Percentiles rank a stretch among this genome's conserved stretches.
These are phyloP conservation scores for Phallus indusiatus DNA, from an alignment of 768 basidiomycete species.

Conservation along the genomic window DNA sequence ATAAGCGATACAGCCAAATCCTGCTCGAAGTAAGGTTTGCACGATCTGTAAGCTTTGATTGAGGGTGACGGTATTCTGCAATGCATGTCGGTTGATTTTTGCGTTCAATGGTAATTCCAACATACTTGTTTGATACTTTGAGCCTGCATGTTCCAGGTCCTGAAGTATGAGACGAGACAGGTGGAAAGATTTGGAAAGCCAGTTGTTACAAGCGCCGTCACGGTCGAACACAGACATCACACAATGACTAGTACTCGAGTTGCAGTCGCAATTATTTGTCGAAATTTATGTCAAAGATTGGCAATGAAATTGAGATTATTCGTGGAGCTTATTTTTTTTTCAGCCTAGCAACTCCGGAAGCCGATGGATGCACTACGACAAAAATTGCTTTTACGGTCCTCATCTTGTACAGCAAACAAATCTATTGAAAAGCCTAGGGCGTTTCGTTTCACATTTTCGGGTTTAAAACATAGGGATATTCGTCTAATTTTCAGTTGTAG, in stretches of 20 bases:
- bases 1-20: conserved; percentile 12
- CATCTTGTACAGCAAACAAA: not conserved
- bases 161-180: not conserved
- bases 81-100: not conserved
- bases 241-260: too few relatives aligned
- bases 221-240: too few relatives aligned
- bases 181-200: not conserved
- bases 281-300: too few relatives aligned
- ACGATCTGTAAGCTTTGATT: conserved; percentile 11
- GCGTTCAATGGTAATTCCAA: not conserved
- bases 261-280: too few relatives aligned
- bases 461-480: not conserved
- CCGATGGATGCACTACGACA: not conserved
- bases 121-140: conserved; percentile 7
- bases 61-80: conserved; percentile 10
- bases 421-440: not conserved
- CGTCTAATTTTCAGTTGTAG: conserved; percentile 9
- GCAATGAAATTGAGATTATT: too few relatives aligned
- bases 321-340: too few relatives aligned
- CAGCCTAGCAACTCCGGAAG: too few relatives aligned
- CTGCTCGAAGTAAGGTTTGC: conserved; percentile 11
- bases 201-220: not conserved
- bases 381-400: not conserved
- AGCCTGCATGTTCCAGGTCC: not conserved
- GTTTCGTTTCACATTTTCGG: not conserved